Base-by-base conservation (phyloP, 1,139 yeast species). In the Saccharomyces hybrid region DNA sequence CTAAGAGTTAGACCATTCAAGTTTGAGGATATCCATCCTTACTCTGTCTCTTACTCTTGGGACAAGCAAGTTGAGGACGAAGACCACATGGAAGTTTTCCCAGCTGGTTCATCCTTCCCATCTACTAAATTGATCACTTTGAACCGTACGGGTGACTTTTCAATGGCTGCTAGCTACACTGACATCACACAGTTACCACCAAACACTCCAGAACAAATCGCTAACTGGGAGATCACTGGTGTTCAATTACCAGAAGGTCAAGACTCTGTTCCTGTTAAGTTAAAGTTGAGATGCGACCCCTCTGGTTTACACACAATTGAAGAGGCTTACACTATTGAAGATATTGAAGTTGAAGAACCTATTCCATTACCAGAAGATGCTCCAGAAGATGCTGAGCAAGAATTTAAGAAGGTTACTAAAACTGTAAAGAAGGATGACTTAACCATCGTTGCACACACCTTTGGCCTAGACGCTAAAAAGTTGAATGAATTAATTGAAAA, bases 1-100 rank as follows among this genome's bases (percentile, higher is more conserved):
- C 83, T 93, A 67, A 86, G 98, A 77, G 98, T 93, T 57, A 86
- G 97, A 76, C 97, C 97, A 66, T 91, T 93, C 86, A 91, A 90
- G 78, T 91, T 90, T 70, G 97, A 91, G 78, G 99, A 91, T 73
- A 77, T 84, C 73, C 91, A 90, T 82, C 88, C 84, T 66, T 82
- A 82, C 82, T 82, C 96, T 46, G 97, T 93, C 62, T 86, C 97
- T 53, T 93, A 88, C 82, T 82, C 77, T 75, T 93, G 99, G 98
- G 95, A 86, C 70, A 82, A 90, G 73, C 89, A 88, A 72, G 89
- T 82, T 60, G 97, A 88, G 73, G 84, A 78, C 63, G 86, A 87
- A 56, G 90, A 85, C 70, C 91, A 87, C 72, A 79, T 90, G 73
- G 98, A 91, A 77, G 97, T 93, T 56, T 93, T 93, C 95, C 95